Evolutionary conservation across 768 basidiomycete species (phyloP), one percentile per base, ranked within the genome.

Genomic region (Hydnomerulius pinastri): DNA sequence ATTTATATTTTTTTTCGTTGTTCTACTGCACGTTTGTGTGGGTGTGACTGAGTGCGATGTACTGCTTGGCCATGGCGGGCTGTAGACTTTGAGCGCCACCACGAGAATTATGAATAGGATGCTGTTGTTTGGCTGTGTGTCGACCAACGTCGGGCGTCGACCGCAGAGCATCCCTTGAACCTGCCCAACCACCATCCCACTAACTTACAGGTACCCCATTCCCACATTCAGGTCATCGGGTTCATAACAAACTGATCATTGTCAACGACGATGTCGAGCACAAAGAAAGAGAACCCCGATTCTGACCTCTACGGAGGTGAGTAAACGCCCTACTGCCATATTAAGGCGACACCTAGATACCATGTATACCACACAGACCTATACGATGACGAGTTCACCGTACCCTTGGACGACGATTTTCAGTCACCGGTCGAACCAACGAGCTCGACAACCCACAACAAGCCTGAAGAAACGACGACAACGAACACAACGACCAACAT

Each of bases 291-390:
- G 43, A 67, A 60, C 4, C 28, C 62, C 10, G 73, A 77, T 35
- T 75, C 73, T 46, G 75, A 72, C 59, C 67, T 74, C 20, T 78
- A 77, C 56, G 78, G 78, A 57, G 79, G 79, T 73, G 60, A 65
- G 73, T 53, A 6, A 17, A 33, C 30, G 38, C 13, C 15, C 18
- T 17, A 38, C 43, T n/a, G 4, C 42, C 17, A 27, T 30, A 4
- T 36, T 32, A 25, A 42, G 10, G 21, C 35, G 29, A 47, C 30
- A 30, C 27, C 40, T 17, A 61, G 12, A 51, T 44, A 38, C 23
- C 45, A 37, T 44, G 50, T 7, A 7, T 44, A 32, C 56, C 8
- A 7, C 46, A 32, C 56, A 83, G 81, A 82, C 60, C 74, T 83
- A 46, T 84, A 83, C 55, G 77, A 80, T 50, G 73, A 69, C 55